Base-by-base conservation (phyloP, 441 rosid genomes). In the Capsella rubella region DNA sequence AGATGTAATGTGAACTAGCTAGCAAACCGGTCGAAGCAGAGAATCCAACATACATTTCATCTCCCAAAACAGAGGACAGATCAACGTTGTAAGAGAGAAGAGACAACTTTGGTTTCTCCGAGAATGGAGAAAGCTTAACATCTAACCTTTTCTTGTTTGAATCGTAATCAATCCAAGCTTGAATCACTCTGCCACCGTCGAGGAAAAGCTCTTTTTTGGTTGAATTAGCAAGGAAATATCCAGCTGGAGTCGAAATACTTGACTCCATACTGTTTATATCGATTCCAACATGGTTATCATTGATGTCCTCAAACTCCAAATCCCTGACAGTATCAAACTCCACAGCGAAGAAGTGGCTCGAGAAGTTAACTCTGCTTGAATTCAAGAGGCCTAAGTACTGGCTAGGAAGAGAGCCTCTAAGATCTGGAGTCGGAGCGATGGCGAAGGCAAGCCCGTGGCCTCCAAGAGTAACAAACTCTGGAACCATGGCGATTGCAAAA, bases 131-230 rank as follows among this genome's bases (percentile, higher is more conserved):
- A 66, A 93, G 76, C 76, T 82, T 86, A 53, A 91, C 90, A 58
- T 86, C 90, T 62, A 91, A 25, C 40, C 56, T 79, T 64, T 85
- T 83, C 43, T 67, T 75, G 28, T 15, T 34, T 3, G 97, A 88
- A 78, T 91, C 93, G 40, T 91, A 93, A 71, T 93, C 98, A 67
- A 93, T 52, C 97, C 97, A 93, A 50, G 90, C 88, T 82, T 83
- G 93, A 34, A 88, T 76, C 47, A 79, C 79, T 46, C 47, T 11
- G n/a, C 95, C 86, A 34, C 93, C 76, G 5, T 83, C 81, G 21
- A 93, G 84, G 55, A 47, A 55, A 47, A 93, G 64, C 56, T 63
- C 73, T 28, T 35, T 39, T 74, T 53, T 75, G 7, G 83, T 80
- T 4, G 85, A 79, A 37, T 86, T 80, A 4, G 79, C 73, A 7